Percentiles rank a stretch among this genome's conserved stretches.
Conservation (phyloP, 148 eudicot genomes). For the Agrostemma githago region DNA sequence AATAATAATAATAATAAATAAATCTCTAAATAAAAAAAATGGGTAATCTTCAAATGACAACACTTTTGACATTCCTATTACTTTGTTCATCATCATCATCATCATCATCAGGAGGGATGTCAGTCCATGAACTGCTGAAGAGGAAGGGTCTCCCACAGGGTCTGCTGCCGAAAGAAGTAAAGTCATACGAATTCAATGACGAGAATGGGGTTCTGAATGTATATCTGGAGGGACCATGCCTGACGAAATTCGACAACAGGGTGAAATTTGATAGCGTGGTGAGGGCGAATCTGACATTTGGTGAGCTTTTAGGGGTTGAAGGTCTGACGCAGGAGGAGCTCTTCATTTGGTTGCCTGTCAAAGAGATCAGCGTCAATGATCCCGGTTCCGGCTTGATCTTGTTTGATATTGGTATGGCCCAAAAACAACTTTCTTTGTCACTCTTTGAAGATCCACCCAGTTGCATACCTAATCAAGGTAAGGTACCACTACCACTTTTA, state of each 20-base stretch:
- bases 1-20: background rate
- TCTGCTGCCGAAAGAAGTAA: constrained; percentile 58
- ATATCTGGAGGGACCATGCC: constrained; percentile 52
- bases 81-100: constrained; percentile 6
- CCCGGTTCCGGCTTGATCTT: constrained; percentile 70
- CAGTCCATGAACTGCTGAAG: constrained; percentile 66
- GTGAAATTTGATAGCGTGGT: constrained; percentile 64
- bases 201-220: constrained; percentile 51
- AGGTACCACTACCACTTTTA: constrained; percentile 1
- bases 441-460: constrained; percentile 83
- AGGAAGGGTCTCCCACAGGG: constrained; percentile 63
- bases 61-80: constrained; percentile 8
- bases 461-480: constrained; percentile 36
- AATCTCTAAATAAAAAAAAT: constrained; percentile 14
- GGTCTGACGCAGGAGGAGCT: constrained; percentile 77
- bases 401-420: constrained; percentile 81
- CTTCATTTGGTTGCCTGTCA: constrained; percentile 74
- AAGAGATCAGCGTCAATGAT: constrained; percentile 61
- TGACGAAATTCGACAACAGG: constrained; percentile 69
- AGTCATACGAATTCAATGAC: constrained; percentile 47
- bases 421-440: constrained; percentile 69
- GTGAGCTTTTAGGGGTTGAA: constrained; percentile 54
- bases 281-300: constrained; percentile 60
- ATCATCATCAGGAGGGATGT: constrained; percentile 3
- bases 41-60: constrained; percentile 23